These are phyloP conservation scores for Gamarada debralockiae DNA, from an alignment of 495 filamentous ascomycete species.

Conservation along the genomic window DNA sequence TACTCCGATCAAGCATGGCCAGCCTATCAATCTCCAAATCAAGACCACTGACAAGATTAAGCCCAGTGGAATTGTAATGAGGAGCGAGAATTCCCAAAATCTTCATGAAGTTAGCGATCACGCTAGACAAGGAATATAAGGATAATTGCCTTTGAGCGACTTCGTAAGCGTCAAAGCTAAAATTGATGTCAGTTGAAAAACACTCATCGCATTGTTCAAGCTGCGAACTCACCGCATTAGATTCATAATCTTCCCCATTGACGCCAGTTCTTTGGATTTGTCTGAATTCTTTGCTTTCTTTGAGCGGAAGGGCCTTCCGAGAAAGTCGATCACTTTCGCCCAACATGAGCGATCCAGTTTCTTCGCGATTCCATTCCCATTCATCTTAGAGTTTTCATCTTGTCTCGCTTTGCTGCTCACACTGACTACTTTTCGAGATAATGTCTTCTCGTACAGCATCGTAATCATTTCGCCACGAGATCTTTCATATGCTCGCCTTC, in stretches of 20 bases:
- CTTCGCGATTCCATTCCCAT: constrained; percentile 22
- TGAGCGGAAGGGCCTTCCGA: constrained; percentile 17
- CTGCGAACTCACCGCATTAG: constrained; percentile 50
- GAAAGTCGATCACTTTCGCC: not conserved
- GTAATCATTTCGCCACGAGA: constrained; percentile 83
- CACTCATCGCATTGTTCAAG: not conserved
- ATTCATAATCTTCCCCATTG: constrained; percentile 82
- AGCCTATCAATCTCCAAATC: constrained; percentile 72
- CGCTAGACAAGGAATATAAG: not conserved
- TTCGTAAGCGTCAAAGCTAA: constrained; percentile 67
- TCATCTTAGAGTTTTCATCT: constrained; percentile 26
- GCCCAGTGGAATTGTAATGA: constrained; percentile 66
- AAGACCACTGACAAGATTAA: constrained; percentile 63
- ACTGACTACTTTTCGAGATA: constrained; percentile 68
- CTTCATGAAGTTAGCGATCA: constrained; percentile 25
- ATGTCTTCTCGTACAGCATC: constrained; percentile 81
- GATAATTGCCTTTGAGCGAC: constrained; percentile 53
- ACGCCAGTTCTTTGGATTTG: constrained; percentile 51
- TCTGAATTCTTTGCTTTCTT: constrained; percentile 27
- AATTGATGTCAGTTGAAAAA: constrained; percentile 2
- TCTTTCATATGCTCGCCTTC: constrained; percentile 70
- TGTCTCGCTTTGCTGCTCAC: constrained; percentile 29
- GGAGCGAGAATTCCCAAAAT: constrained; percentile 74
- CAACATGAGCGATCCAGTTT: not conserved
- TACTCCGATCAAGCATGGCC: constrained; percentile 72